Evolutionary conservation across 805 yeast genomes (phyloP), one percentile per base, ranked within the genome.

Genomic region (Kluyveromyces starmeri): DNA sequence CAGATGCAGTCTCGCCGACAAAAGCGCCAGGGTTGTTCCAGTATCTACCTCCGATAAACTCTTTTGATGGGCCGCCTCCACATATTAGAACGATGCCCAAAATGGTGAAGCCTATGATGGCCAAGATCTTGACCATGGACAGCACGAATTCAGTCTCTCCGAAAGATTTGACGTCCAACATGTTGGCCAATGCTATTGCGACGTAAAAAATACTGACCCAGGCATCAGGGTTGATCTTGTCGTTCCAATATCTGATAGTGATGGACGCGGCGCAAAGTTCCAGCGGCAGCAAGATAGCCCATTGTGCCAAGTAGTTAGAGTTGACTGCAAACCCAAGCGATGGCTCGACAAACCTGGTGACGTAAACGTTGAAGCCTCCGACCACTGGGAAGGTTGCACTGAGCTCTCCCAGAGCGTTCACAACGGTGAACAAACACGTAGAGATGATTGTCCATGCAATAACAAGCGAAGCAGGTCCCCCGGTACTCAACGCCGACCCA

Each of bases 401-500:
- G 38, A 72, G 46, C 44, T 72, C 77, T 38, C 75, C 77, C 34
- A 71, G 50, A 12, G 73, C 66, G 37, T 66, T 61, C 54, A 77
- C 72, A 18, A 76, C 77, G 41, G 73, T 68, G 44, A 70, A 73
- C 42, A 80, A 67, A 55, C 75, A 71, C 37, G 73, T 56, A 15
- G 83, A 80, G 18, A 72, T 65, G 24, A 74, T 56, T 15, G 55
- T 45, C 64, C 76, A 70, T 41, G 72, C 77, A 27, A 77, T 70
- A 33, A 78, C 64, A 22, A 78, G 53, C 21, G 78, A 70, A 3
- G 75, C 82, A 4, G 83, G 80, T 27, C 85, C 85, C 48, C 80
- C 80, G 13, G 67, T 63, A 22, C 53, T 51, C 40, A 79, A 60
- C 1, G 81, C 73, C 27, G 67, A 57, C 35, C 83, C 83, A 3